Evolutionary conservation across 345 rosid species (phyloP), one percentile per base, ranked within the genome.

Genomic region (Orychophragmus violaceus): DNA sequence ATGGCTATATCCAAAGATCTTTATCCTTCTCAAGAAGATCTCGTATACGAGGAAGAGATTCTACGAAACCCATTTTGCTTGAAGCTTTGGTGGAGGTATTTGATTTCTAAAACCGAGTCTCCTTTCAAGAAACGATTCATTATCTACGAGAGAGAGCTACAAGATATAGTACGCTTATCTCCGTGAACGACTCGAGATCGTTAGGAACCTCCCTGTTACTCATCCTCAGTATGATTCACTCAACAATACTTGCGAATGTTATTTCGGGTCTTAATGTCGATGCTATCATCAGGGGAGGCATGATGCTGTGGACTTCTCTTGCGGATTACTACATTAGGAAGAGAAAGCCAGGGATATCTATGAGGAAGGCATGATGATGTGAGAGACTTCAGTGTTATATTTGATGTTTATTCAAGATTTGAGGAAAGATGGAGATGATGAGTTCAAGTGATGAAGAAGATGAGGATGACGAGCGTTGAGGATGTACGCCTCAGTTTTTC

Each of bases 361-460:
- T 74, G 98, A 90, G 82, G 97, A 93, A 78, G 98, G 98, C 10
- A 93, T 93, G 96, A 76, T 87, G 19, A 88, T 4, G 95, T 93
- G 55, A 85, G 96, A 62, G 96, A 90, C 66, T 93, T 93, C 56
- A 81, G 92, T 72, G 95, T 93, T 44, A 84, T 93, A 63, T 93
- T 88, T 28, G 97, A 90, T 77, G 90, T 92, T n/a, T 86, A 84
- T 41, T 82, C 95, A 0, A 86, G 89, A 64, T 93, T 86, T 36
- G 96, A 90, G 78, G 91, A 85, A 72, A 87, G 88, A 84, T 90
- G 92, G 92, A 86, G 72, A 78, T 18, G 52, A 59, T 23, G 48
- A 42, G 10, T 56, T 82, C 79, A 41, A 83, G 87, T 35, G 88
- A 87, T 59, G 96, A 88, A 54, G 84, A 77, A 50, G 90, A 82